These are phyloP conservation scores for Lentinus polychrous DNA, from an alignment of 1,284 basidiomycete species.

Conservation along the genomic window DNA sequence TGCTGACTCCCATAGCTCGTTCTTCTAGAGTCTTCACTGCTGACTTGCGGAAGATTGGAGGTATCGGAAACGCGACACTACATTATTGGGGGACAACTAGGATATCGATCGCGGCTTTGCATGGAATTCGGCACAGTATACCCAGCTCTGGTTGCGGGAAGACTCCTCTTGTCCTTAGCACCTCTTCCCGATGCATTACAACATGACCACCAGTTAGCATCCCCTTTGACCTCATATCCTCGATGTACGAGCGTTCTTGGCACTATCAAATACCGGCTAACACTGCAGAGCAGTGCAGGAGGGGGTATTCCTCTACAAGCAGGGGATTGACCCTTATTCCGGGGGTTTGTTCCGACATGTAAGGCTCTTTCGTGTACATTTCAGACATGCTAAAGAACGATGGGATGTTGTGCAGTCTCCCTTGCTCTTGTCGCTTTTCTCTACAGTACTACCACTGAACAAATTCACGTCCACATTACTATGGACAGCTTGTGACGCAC, in stretches of 20 bases:
- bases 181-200: slow-evolving; percentile 41
- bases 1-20: too few relatives aligned
- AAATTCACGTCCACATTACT: slow-evolving; percentile 42
- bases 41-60: too few relatives aligned
- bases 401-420: slow-evolving; percentile 54
- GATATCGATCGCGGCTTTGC: neutral
- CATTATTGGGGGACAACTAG: too few relatives aligned
- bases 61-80: too few relatives aligned
- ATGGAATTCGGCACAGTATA: slow-evolving; percentile 25
- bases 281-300: slow-evolving; percentile 63
- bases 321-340: slow-evolving; percentile 77
- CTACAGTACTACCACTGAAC: slow-evolving; percentile 54
- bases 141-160: slow-evolving; percentile 32
- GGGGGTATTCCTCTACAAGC: slow-evolving; percentile 71
- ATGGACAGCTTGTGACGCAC: slow-evolving; percentile 67
- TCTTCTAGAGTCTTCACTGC: too few relatives aligned
- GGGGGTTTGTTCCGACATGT: slow-evolving; percentile 84
- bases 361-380: slow-evolving; percentile 19
- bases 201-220: slow-evolving; percentile 71
- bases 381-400: neutral
- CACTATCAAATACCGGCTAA: neutral
- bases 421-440: slow-evolving; percentile 72
- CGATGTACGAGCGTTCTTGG: slow-evolving; percentile 31
- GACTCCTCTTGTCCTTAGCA: slow-evolving; percentile 44
- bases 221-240: slow-evolving; percentile 74